Evolutionary conservation across 352 stramenopile species (phyloP), one percentile per base, ranked within the genome.

Genomic region (Pythium sukuiense): DNA sequence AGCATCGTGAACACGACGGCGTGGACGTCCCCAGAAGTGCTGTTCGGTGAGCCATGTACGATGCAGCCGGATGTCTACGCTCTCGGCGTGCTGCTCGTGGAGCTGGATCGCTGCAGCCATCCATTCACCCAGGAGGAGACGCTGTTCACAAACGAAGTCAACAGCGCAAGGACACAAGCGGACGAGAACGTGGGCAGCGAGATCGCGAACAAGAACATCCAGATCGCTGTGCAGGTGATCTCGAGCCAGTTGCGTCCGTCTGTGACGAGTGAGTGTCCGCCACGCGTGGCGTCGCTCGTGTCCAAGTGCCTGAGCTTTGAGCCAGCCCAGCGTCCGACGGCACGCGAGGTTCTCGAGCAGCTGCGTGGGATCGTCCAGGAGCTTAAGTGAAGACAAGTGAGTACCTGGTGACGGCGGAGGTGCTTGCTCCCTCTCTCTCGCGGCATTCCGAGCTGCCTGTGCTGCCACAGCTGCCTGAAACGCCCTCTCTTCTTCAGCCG

Each of bases 31-130:
- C 59, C 59, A 58, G 59, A 65, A 24, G 45, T 65, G 5, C 14
- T 65, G 30, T 27, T 56, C 3, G 59, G 59, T n/a, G 67, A 73
- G 52, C 50, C 57, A 24, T 73, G 65, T 48, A 73, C 49, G 11
- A 61, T 70, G 37, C 58, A 63, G 35, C 39, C 67, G n/a, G 67
- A 73, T 43, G 65, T 73, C 53, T 73, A 73, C 67, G 70, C 67
- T 35, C 69, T 70, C 26, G 67, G 67, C 14, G 67, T 73, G 39
- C 50, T 73, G 24, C 59, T 73, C 7, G 69, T 61, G 27, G 67
- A 73, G 49, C 37, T 73, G 6, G 67, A 73, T 45, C 62, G 59
- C 30, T 61, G 68, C 46, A 16, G 49, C 27, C 49, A 56, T 13
- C 49, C 49, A 39, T 39, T 41, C 35, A 9, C 35, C 6, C 35